Percentiles rank a stretch among this genome's conserved stretches.
These are phyloP conservation scores for Neofusicoccum ribis DNA, from an alignment of 2,329 filamentous ascomycete genomes.

Conservation along the genomic window DNA sequence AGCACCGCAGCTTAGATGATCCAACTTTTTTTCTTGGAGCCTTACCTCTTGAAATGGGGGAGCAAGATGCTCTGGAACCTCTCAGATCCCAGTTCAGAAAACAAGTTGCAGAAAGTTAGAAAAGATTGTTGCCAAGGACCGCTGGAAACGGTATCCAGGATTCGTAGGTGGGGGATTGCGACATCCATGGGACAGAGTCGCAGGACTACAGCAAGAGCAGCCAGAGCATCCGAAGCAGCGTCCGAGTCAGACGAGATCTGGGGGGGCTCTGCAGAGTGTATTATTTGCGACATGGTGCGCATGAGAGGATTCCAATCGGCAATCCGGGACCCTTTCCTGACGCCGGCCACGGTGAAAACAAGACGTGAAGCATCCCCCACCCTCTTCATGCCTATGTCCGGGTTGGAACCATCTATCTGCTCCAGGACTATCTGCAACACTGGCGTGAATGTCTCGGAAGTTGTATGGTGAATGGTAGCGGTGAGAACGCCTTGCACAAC, in stretches of 20 bases:
- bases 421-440: conserved; percentile 61
- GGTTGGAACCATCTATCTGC: neutral
- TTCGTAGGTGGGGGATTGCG: conserved; percentile 67
- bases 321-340: conserved; percentile 78
- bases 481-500: conserved; percentile 76
- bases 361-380: conserved; percentile 44
- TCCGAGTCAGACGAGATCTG: neutral
- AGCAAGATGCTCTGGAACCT: conserved; percentile 79
- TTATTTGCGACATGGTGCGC: conserved; percentile 36
- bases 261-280: conserved; percentile 28
- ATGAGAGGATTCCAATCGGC: conserved; percentile 69
- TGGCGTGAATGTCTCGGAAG: conserved; percentile 68
- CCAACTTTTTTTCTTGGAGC: neutral
- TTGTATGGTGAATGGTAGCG: conserved; percentile 80
- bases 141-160: conserved; percentile 65
- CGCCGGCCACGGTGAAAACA: conserved; percentile 70
- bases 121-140: conserved; percentile 71
- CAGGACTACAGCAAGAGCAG: conserved; percentile 63
- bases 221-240: conserved; percentile 38
- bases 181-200: conserved; percentile 77
- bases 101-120: conserved; percentile 79
- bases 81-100: conserved; percentile 70
- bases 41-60: conserved; percentile 75
- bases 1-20: conserved; percentile 18
- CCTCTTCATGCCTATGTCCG: conserved; percentile 15